phyloP scores from a whole-genome alignment of 1,139 yeast genomes.

The Meyerozyma guilliermondii region DNA sequence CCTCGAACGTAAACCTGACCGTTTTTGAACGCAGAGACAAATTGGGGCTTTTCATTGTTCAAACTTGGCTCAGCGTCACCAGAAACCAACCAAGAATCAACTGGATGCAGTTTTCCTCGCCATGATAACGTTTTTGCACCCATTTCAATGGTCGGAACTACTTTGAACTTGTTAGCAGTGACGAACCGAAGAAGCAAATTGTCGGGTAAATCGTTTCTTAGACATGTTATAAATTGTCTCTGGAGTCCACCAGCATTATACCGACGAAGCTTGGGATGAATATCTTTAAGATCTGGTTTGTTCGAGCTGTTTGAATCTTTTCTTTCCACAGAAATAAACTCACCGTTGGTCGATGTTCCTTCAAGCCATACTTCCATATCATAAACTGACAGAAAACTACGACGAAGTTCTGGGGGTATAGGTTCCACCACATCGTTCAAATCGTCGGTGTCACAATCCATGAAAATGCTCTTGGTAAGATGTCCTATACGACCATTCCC shows the following conservation, averaged over 20 bases:
- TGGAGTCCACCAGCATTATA: not conserved
- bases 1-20: slow-evolving; percentile 69
- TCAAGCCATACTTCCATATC: slow-evolving; percentile 1
- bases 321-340: not conserved
- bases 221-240: not conserved
- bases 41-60: slow-evolving; percentile 28
- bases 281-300: not conserved
- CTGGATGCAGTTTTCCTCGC: slow-evolving; percentile 54
- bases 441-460: not conserved
- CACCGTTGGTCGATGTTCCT: slow-evolving; percentile 1
- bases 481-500: not conserved
- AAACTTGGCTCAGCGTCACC: slow-evolving; percentile 49
- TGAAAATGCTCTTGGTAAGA: not conserved
- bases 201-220: slow-evolving; percentile 67
- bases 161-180: slow-evolving; percentile 72
- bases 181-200: slow-evolving; percentile 59
- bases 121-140: slow-evolving; percentile 61
- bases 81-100: slow-evolving; percentile 50
- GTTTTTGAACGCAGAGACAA: slow-evolving; percentile 44
- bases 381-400: not conserved
- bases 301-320: not conserved
- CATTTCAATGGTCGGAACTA: slow-evolving; percentile 61
- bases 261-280: not conserved
- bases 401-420: not conserved
- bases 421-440: not conserved